Conservation (phyloP, 805 yeast genomes). For the Saccharomycopsis sp. region DNA sequence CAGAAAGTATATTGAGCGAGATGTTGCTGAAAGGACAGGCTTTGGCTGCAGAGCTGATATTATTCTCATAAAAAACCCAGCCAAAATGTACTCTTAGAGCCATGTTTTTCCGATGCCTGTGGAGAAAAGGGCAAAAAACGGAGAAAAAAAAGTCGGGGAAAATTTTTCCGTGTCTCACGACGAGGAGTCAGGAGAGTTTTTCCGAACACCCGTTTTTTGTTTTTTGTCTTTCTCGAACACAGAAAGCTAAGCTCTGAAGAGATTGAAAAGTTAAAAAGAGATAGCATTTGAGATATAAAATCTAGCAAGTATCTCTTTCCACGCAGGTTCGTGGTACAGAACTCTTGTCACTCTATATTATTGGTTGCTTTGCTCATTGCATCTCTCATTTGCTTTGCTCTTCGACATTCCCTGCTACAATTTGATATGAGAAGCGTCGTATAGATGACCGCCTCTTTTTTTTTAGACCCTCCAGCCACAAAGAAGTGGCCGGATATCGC, state of each 20-base stretch:
- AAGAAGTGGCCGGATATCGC: conserved; percentile 13
- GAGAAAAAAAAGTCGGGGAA: neutral
- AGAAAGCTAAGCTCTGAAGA: neutral
- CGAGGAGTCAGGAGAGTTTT: neutral
- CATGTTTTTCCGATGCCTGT: neutral
- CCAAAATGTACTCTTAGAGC: neutral
- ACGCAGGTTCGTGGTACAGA: too few species aligned
- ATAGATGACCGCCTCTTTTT: neutral
- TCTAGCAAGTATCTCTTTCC: neutral
- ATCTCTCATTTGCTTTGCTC: neutral
- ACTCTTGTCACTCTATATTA: neutral
- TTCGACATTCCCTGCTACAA: too few species aligned
- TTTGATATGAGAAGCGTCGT: neutral
- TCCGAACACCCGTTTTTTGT: neutral
- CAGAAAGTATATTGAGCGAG: neutral
- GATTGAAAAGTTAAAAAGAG: neutral
- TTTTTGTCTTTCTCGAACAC: neutral
- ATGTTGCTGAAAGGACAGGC: neutral
- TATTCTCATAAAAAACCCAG: neutral
- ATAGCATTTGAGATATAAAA: neutral
- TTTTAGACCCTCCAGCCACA: neutral
- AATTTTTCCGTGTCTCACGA: neutral
- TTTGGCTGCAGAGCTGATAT: neutral
- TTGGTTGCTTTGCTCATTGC: too few species aligned
- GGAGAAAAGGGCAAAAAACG: neutral